Base-by-base conservation (phyloP, 1,284 basidiomycete species). In the Leccinum angustisporum region DNA sequence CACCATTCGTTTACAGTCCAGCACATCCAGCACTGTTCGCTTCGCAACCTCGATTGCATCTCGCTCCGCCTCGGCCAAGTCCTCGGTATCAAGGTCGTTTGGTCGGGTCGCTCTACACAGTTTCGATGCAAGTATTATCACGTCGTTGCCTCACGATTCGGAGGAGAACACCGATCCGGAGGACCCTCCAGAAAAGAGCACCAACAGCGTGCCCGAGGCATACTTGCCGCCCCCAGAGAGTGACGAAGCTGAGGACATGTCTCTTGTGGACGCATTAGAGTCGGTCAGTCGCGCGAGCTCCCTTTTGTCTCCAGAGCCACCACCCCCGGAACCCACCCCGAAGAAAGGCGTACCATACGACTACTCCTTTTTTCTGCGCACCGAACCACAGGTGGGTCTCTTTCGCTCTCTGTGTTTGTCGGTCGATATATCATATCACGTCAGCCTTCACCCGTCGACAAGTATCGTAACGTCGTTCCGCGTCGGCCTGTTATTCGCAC, bases 11-110 rank as follows among this genome's bases (percentile, higher is more conserved):
- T 76, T 81, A 0, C 78, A 82, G 34, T 81, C 83, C 0, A 87
- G 84, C 67, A 80, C 83, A 10, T 81, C 81, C 3, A 90, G 88
- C 67, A 83, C 87, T 2, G 80, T 82, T n/a, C 82, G 89, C n/a
- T 90, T 91, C 69, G 87, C 88, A 0, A 81, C 81, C 57, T 91
- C 90, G 1, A 81, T 91, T 60, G 81, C 82, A 18, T 80, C 83
- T 48, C 82, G 83, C 16, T 79, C 76, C 59, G 79, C 77, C 62
- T 84, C 83, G 3, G 62, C 77, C 71, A 66, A 72, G 67, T 63
- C 77, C 50, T 73, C 67, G 64, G 78, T 60, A 57, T 78, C 74
- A 60, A 78, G 74, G 36, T 73, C 72, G 31, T 66, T 65, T 71
- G 67, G 59, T 59, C 63, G 63, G 34, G 21, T 38, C 38, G 73